Percentiles rank a stretch among this genome's conserved stretches.
These are phyloP conservation scores for Epichloe uncinata DNA, from an alignment of 2,329 filamentous ascomycete genomes.

Conservation along the genomic window DNA sequence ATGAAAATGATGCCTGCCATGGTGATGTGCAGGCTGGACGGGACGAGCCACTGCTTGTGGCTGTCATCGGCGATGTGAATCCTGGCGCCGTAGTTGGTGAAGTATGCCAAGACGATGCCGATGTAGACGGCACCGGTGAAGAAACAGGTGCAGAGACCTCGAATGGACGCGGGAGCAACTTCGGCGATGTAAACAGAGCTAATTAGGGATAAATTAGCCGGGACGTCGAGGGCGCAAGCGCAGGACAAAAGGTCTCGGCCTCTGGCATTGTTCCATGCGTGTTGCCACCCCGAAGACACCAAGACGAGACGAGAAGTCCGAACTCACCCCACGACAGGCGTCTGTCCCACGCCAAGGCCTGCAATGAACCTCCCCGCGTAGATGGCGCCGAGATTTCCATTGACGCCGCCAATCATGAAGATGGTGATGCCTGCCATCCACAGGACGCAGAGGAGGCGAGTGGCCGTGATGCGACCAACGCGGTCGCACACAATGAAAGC, in stretches of 20 bases:
- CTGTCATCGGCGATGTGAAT: slow-evolving; percentile 34
- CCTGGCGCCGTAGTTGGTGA: slow-evolving; percentile 51
- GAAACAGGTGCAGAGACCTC: slow-evolving; percentile 57
- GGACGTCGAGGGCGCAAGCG: no score
- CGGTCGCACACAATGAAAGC: slow-evolving; percentile 46
- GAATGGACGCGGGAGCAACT: slow-evolving; percentile 53
- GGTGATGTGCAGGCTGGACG: slow-evolving; percentile 64
- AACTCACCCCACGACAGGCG: slow-evolving; percentile 44
- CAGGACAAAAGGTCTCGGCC: no score
- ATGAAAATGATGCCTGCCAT: slow-evolving; percentile 60
- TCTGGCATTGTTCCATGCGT: no score
- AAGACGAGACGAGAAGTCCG: neutral
- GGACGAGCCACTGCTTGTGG: slow-evolving; percentile 46
- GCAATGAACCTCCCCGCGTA: slow-evolving; percentile 56
- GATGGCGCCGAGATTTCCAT: slow-evolving; percentile 41
- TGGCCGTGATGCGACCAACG: slow-evolving; percentile 50
- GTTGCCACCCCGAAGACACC: neutral
- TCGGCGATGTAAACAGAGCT: slow-evolving; percentile 59
- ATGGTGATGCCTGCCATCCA: slow-evolving; percentile 47
- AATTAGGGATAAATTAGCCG: neutral
- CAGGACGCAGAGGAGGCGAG: slow-evolving; percentile 40
- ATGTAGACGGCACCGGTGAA: slow-evolving; percentile 50
- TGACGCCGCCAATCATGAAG: slow-evolving; percentile 38
- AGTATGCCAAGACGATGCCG: slow-evolving; percentile 69
- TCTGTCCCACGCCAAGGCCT: slow-evolving; percentile 52